Percentiles rank a stretch among this genome's conserved stretches.
Evolutionary conservation across 257 asterid genomes (phyloP).

Genomic region (Echium plantagineum): DNA sequence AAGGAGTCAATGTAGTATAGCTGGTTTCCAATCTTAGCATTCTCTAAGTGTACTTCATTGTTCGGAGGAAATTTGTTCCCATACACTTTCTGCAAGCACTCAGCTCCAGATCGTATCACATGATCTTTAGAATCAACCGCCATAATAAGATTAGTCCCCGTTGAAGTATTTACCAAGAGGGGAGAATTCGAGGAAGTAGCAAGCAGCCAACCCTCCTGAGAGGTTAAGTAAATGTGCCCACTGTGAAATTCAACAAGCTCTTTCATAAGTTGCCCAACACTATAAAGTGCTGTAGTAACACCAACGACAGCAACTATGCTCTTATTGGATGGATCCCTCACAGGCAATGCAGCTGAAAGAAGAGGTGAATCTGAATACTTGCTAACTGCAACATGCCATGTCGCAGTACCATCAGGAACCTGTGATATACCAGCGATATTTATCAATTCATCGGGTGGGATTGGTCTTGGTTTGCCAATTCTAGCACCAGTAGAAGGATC

Average conservation of each 20-base stretch:
- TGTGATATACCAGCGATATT: slow-evolving; percentile 89
- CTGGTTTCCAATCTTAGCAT: slow-evolving; percentile 55
- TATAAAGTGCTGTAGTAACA: slow-evolving; percentile 77
- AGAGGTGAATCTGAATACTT: slow-evolving; percentile 69
- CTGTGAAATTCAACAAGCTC: slow-evolving; percentile 84
- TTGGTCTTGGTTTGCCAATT: slow-evolving; percentile 41
- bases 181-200: slow-evolving; percentile 80
- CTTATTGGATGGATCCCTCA: slow-evolving; percentile 54
- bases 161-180: slow-evolving; percentile 45
- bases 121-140: slow-evolving; percentile 59
- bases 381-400: slow-evolving; percentile 96
- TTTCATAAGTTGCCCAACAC: slow-evolving; percentile 86
- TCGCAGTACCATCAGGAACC: slow-evolving; percentile 80
- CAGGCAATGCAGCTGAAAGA: slow-evolving; percentile 90
- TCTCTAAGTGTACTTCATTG: slow-evolving; percentile 77
- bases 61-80: slow-evolving; percentile 47
- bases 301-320: slow-evolving; percentile 90
- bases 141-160: slow-evolving; percentile 66
- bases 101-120: slow-evolving; percentile 70
- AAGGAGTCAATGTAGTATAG: slow-evolving; percentile 75
- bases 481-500: slow-evolving; percentile 66
- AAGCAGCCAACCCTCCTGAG: slow-evolving; percentile 90
- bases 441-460: slow-evolving; percentile 70
- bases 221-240: slow-evolving; percentile 78
- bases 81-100: slow-evolving; percentile 44